Percentiles rank a stretch among this genome's conserved stretches.
Evolutionary conservation across 192 early-diverging fungal species (phyloP).

Genomic region (Coemansia sp.): DNA sequence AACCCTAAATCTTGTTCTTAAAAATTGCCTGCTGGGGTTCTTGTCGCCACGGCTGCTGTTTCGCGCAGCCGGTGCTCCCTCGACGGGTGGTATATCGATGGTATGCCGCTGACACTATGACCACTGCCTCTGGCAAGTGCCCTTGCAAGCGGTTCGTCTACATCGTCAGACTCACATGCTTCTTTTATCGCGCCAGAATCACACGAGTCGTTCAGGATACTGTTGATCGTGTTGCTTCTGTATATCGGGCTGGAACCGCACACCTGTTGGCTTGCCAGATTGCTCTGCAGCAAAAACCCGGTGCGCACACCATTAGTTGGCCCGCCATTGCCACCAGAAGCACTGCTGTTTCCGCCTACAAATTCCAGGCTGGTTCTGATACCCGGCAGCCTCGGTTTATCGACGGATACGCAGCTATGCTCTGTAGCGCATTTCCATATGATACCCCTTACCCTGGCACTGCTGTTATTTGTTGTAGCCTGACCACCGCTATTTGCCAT

Average conservation of each 20-base stretch:
- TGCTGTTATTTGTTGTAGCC: no score
- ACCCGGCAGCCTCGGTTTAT: neutral
- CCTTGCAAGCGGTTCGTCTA: constrained; percentile 32
- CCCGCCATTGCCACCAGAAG: neutral
- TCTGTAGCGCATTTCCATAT: constrained; percentile 23
- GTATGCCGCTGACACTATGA: neutral
- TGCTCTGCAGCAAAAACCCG: neutral
- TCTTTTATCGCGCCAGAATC: neutral
- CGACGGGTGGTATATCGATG: neutral
- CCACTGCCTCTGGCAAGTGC: constrained; percentile 7
- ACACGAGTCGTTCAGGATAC: constrained; percentile 20
- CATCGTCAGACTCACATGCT: constrained; percentile 10
- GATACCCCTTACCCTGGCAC: constrained; percentile 9
- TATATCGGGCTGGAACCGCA: neutral
- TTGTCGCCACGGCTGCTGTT: neutral
- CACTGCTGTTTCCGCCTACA: neutral
- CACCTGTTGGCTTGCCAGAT: neutral
- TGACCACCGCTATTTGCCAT: no score
- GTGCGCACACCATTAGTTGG: neutral
- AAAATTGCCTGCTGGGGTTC: neutral
- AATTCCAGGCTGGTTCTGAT: neutral
- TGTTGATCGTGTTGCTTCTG: constrained; percentile 29
- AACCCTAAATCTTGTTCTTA: neutral
- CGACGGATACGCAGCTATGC: neutral
- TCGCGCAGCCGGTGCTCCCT: constrained; percentile 4